Base-by-base conservation (phyloP, 108 stramenopile species). In the Cyclotella baltica region DNA sequence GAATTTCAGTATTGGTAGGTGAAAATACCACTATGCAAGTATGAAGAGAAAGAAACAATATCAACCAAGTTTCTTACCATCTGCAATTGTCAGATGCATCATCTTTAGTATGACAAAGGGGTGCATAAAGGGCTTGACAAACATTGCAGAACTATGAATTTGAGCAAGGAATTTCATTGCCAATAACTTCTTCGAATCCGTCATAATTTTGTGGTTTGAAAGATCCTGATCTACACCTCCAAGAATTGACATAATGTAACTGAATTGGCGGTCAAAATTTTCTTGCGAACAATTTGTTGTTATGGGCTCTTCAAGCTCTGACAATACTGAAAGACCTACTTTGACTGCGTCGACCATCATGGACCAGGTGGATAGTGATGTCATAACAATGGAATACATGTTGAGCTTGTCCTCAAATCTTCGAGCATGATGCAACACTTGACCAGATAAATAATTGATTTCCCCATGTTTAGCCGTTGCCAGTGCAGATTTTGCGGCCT, bases 361-460 rank as follows among this genome's bases (percentile, higher is more conserved):
- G 23, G 46, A 20, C 31, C 28, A 29, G 30, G 51, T 25, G 0
- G n/a, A 4, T 1, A 70, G 55, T 0, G 40, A 46, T 6, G 43
- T 23, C 1, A 69, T 22, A 3, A 57, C 10, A 15, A 38, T 59
- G 11, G 16, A 59, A 16, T 37, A 29, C 0, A 34, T 33, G n/a
- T 50, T 53, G 1, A 69, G 53, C 36, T 61, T 76, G 46, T 76
- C 75, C 25, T 58, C 25, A 46, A 75, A 68, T 16, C 74, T 55
- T 0, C 11, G 22, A 3, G 66, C 74, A 29, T 55, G 19, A n/a
- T 36, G 23, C 11, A 27, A 0, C 0, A 75, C 59, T 67, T 67
- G 67, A 25, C 29, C 50, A 15, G 53, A 36, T 2, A 75, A 51
- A 29, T 57, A 18, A 4, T 37, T 9, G 19, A 69, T 25, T 10